Percentiles rank a stretch among this genome's conserved stretches.
Conservation (phyloP, 164 flowering plant species). For the Stephania cephalantha region DNA sequence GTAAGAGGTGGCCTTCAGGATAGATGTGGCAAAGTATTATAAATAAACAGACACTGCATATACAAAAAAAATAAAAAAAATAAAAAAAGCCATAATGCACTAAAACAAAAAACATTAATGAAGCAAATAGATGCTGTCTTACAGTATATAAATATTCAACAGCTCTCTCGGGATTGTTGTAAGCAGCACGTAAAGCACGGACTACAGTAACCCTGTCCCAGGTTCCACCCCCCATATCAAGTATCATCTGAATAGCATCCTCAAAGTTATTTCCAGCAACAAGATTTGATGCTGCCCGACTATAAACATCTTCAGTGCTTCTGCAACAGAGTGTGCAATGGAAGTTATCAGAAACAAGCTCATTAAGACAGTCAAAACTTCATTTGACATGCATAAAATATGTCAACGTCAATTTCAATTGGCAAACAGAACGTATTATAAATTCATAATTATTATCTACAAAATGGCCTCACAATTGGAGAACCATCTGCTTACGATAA, state of each 20-base stretch:
- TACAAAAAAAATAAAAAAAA: not conserved
- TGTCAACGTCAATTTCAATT: not conserved
- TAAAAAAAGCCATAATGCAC: not conserved
- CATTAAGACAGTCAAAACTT: not conserved
- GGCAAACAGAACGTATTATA: not conserved
- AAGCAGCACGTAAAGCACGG: conserved; percentile 96
- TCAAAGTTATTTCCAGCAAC: conserved; percentile 81
- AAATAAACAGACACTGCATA: not conserved
- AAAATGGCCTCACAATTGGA: not conserved
- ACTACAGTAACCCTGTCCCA: conserved; percentile 93
- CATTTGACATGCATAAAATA: not conserved
- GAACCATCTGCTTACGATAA: not conserved
- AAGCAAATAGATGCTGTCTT: conserved; percentile 17
- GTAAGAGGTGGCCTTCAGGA: too few species aligned
- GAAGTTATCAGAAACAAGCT: not conserved
- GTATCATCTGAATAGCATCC: conserved; percentile 62
- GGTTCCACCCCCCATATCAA: conserved; percentile 94
- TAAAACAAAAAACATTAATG: not conserved
- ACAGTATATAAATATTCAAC: conserved; percentile 92
- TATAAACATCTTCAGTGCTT: conserved; percentile 56
- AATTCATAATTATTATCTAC: not conserved
- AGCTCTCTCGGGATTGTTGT: conserved; percentile 94
- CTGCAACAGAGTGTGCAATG: conserved; percentile 9
- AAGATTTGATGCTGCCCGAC: conserved; percentile 83
- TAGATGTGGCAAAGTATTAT: too few species aligned